Evolutionary conservation across 345 rosid species (phyloP).

Genomic region (Excoecaria cochinchinensis): DNA sequence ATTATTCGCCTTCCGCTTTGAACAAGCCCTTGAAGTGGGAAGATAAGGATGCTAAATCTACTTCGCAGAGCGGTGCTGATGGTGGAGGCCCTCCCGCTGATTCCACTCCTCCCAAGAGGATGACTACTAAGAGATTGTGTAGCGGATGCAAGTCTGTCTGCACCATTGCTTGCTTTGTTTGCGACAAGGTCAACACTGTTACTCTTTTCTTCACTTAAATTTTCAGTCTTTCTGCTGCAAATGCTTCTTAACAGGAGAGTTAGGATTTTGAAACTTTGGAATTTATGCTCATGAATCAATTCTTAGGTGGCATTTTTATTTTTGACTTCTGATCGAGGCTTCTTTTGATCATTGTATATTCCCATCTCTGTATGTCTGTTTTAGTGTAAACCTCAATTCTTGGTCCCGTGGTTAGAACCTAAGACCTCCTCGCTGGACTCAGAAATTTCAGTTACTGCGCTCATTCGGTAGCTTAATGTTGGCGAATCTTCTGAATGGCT

Average conservation of each 20-base stretch:
- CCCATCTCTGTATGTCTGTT: background rate
- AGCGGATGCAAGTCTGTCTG: slow-evolving; percentile 80
- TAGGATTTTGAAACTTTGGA: background rate
- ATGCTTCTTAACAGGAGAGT: background rate
- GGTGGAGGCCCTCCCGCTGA: slow-evolving; percentile 21
- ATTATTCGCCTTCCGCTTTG: slow-evolving; percentile 48
- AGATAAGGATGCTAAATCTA: slow-evolving; percentile 66
- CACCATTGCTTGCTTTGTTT: slow-evolving; percentile 81
- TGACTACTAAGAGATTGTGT: slow-evolving; percentile 57
- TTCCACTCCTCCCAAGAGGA: slow-evolving; percentile 36
- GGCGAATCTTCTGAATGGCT: background rate
- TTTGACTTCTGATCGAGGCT: no score
- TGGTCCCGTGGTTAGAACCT: no score
- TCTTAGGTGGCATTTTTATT: background rate
- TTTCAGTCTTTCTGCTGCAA: background rate
- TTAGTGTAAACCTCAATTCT: background rate
- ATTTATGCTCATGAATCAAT: background rate
- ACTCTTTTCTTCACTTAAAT: slow-evolving; percentile 2
- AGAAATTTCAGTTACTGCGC: background rate
- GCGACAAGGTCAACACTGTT: slow-evolving; percentile 61
- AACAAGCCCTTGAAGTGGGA: slow-evolving; percentile 85
- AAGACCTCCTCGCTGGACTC: background rate
- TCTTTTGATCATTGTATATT: no score
- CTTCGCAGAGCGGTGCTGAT: slow-evolving; percentile 17
- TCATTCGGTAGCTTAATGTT: background rate